Evolutionary conservation across 192 early-diverging fungal genomes (phyloP).

Genomic region (Backusella macrospora): DNA sequence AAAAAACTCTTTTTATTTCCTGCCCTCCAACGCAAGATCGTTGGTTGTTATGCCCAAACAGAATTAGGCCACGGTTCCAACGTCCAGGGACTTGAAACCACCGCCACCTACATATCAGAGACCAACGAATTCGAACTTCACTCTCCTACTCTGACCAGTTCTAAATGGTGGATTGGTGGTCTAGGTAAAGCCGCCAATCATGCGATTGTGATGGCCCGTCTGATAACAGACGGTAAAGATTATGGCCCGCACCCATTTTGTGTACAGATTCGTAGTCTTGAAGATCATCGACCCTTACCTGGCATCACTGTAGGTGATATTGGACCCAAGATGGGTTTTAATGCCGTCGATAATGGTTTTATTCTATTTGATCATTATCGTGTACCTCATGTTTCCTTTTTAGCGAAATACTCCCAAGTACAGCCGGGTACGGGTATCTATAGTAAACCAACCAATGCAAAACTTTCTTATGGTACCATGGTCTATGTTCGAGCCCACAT

Average conservation of each 20-base stretch:
- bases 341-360: conserved; percentile 85
- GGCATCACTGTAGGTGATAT: conserved; percentile 85
- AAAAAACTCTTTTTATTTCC: conserved; percentile 73
- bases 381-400: conserved; percentile 75
- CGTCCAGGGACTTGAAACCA: conserved; percentile 87
- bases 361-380: conserved; percentile 80
- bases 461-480: conserved; percentile 89
- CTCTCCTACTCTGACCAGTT: conserved; percentile 71
- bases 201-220: conserved; percentile 82
- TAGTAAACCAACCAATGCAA: conserved; percentile 71
- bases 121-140: conserved; percentile 88
- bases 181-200: conserved; percentile 79
- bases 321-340: conserved; percentile 88
- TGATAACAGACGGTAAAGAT: conserved; percentile 74
- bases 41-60: conserved; percentile 87
- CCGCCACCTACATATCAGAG: conserved; percentile 77
- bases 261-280: conserved; percentile 77
- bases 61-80: conserved; percentile 79
- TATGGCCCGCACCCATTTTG: conserved; percentile 78
- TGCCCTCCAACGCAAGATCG: conserved; percentile 72
- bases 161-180: conserved; percentile 90
- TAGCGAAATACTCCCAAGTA: conserved; percentile 75
- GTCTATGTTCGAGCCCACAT: conserved; percentile 78
- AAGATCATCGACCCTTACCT: conserved; percentile 70
- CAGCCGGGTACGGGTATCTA: conserved; percentile 69